Conservation (phyloP, 2,329 filamentous ascomycete species). For the Curvularia sp. region DNA sequence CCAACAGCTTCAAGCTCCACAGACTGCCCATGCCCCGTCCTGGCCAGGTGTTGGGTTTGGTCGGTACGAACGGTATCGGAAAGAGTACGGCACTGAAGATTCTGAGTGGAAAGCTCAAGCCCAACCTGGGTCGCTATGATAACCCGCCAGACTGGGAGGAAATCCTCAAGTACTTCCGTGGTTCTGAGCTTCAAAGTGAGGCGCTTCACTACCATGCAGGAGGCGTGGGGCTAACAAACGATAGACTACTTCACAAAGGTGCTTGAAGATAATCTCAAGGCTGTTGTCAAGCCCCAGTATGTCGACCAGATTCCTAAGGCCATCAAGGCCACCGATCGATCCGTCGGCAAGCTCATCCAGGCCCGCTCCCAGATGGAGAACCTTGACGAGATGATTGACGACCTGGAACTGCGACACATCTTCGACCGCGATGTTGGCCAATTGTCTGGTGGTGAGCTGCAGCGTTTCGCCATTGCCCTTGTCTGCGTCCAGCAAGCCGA, state of each 20-base stretch:
- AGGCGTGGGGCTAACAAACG: constrained; percentile 28
- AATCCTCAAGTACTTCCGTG: constrained; percentile 97
- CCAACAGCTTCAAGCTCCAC: constrained; percentile 99
- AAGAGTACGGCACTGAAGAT: constrained; percentile 99
- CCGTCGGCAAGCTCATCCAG: constrained; percentile 79
- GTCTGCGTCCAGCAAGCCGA: constrained; percentile 96
- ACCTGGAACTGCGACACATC: constrained; percentile 86
- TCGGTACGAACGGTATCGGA: constrained; percentile 99
- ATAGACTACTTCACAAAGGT: constrained; percentile 98
- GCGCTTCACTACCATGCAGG: constrained; percentile 11
- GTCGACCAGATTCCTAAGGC: constrained; percentile 97
- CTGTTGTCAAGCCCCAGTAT: constrained; percentile 98
- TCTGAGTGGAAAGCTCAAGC: constrained; percentile 97
- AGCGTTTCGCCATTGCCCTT: constrained; percentile 95
- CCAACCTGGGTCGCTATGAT: constrained; percentile 92
- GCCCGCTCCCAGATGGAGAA: constrained; percentile 79
- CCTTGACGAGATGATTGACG: constrained; percentile 79
- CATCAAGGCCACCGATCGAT: constrained; percentile 80
- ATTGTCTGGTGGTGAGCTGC: constrained; percentile 95
- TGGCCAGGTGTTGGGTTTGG: constrained; percentile 92
- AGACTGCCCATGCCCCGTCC: constrained; percentile 94
- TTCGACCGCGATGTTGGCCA: constrained; percentile 88
- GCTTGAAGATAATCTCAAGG: constrained; percentile 94
- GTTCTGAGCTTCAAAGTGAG: constrained; percentile 94
- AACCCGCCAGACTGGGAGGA: constrained; percentile 99